Conservation (phyloP, 768 basidiomycete species). For the Lanmaoa rubissima region DNA sequence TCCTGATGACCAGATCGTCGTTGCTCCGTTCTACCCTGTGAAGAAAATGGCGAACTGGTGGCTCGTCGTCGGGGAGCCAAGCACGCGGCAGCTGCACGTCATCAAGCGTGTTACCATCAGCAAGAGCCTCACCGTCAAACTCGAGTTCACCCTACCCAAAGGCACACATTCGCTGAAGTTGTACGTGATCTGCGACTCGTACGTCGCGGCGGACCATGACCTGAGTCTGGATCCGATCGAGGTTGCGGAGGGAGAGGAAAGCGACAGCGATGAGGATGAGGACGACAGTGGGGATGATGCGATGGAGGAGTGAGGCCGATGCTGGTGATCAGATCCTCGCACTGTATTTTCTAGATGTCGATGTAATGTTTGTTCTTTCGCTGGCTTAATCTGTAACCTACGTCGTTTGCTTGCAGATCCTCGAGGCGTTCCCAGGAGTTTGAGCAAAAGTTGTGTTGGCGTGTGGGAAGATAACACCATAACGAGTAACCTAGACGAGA, state of each 20-base stretch:
- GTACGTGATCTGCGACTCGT: slow-evolving; percentile 91
- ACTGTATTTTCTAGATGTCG: slow-evolving; percentile 1
- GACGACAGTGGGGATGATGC: slow-evolving; percentile 60
- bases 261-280: slow-evolving; percentile 71
- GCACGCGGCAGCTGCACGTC: slow-evolving; percentile 76
- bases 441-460: too few relatives aligned
- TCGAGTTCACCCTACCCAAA: slow-evolving; percentile 87
- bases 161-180: slow-evolving; percentile 81
- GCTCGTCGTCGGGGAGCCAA: slow-evolving; percentile 89
- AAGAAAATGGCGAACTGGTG: slow-evolving; percentile 97
- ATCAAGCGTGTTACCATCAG: slow-evolving; percentile 83
- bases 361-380: not conserved
- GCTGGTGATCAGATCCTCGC: not conserved
- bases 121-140: slow-evolving; percentile 71
- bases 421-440: not conserved
- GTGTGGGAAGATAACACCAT: too few relatives aligned
- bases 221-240: slow-evolving; percentile 79
- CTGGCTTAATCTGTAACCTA: not conserved
- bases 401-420: not conserved
- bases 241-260: slow-evolving; percentile 89
- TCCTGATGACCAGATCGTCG: slow-evolving; percentile 72
- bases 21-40: slow-evolving; percentile 91
- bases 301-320: slow-evolving; percentile 46
- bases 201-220: slow-evolving; percentile 90
- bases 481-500: too few relatives aligned